A percentile compares a stretch with the other conserved stretches of the same genome.
phyloP scores from a whole-genome alignment of 768 basidiomycete genomes.

The Suillus placidus region DNA sequence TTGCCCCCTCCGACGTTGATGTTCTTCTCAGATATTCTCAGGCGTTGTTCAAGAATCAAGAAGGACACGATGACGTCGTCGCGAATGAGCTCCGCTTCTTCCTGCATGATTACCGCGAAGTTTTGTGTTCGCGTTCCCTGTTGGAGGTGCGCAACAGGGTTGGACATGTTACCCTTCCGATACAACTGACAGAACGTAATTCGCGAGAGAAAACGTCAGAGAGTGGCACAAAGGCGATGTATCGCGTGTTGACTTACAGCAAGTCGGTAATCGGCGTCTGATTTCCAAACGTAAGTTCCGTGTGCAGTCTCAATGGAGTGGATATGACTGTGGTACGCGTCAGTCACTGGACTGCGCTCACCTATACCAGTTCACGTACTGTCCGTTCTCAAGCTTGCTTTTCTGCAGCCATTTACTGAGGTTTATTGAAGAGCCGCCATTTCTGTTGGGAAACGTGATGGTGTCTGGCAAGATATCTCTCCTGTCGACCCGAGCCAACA shows the following conservation, averaged over 20 bases:
- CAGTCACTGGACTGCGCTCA: neutral
- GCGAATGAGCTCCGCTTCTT: conserved; percentile 10
- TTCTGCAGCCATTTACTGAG: conserved; percentile 20
- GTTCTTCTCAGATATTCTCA: conserved; percentile 16
- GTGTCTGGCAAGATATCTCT: conserved; percentile 19
- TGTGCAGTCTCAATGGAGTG: conserved; percentile 15
- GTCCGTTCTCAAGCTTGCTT: conserved; percentile 14
- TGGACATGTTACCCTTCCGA: conserved; percentile 7
- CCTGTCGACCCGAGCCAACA: conserved; percentile 12
- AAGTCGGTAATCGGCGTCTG: conserved; percentile 15
- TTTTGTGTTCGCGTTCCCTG: conserved; percentile 8
- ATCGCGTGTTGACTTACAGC: conserved; percentile 11
- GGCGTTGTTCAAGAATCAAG: conserved; percentile 21
- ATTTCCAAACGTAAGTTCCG: conserved; percentile 18
- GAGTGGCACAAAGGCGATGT: neutral
- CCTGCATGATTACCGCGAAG: conserved; percentile 16
- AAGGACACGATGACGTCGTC: conserved; percentile 19
- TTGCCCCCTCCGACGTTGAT: conserved; percentile 15
- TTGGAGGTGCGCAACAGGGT: conserved; percentile 17
- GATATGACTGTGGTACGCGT: conserved; percentile 8
- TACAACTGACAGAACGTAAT: conserved; percentile 15
- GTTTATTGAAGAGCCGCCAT: conserved; percentile 9
- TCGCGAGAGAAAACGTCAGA: neutral
- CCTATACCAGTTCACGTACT: conserved; percentile 12
- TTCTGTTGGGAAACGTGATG: conserved; percentile 14